Conservation (phyloP, 2,329 filamentous ascomycete species). For the Penicillium sp. region DNA sequence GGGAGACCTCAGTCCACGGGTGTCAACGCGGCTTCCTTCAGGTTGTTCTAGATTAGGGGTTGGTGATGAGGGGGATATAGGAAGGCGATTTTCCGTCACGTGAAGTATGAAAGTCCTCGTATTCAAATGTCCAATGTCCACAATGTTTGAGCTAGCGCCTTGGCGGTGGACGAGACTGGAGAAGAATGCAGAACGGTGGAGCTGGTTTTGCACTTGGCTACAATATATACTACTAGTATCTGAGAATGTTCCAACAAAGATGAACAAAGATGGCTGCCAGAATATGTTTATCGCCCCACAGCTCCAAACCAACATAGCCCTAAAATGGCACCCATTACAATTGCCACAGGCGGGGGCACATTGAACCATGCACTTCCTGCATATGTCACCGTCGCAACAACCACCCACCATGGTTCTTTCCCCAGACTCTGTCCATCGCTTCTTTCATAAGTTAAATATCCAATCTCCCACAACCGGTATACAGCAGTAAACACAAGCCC, state of each 20-base stretch:
- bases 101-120: not conserved
- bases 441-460: slow-evolving; percentile 54
- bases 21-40: not conserved
- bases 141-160: not conserved
- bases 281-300: slow-evolving; percentile 27
- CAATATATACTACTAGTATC: too few species aligned
- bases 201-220: not conserved
- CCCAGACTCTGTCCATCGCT: slow-evolving; percentile 54
- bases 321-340: slow-evolving; percentile 49
- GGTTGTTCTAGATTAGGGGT: not conserved
- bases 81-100: not conserved
- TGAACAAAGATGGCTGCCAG: not conserved
- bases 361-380: slow-evolving; percentile 52
- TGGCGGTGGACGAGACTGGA: not conserved
- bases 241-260: not conserved
- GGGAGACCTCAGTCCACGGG: not conserved
- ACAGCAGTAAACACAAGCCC: slow-evolving; percentile 65
- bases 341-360: slow-evolving; percentile 46
- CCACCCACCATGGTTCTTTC: slow-evolving; percentile 64
- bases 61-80: not conserved
- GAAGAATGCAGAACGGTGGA: not conserved
- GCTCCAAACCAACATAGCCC: slow-evolving; percentile 52
- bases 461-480: slow-evolving; percentile 63
- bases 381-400: slow-evolving; percentile 55
- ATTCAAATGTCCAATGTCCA: not conserved